Base-by-base conservation (phyloP, 2,329 filamentous ascomycete genomes). In the Xylaria polymorpha region DNA sequence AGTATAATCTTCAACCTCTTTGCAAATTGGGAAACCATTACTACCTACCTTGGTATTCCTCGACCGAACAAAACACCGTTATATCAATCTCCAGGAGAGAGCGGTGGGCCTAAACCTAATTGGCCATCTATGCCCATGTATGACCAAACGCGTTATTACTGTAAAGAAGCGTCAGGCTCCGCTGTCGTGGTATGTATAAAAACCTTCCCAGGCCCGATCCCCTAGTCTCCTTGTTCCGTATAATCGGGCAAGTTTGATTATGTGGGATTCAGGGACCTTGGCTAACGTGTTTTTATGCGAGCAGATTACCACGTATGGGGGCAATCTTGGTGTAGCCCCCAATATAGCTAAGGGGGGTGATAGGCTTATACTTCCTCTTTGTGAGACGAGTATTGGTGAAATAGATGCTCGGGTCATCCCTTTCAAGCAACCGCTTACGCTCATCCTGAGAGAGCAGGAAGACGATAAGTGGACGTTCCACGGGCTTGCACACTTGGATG, bases 311-410 rank as follows among this genome's bases (percentile, higher is more conserved):
- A 58, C 55, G 0, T 29, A 58, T 32, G 15, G 15, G 32, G 22
- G 39, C 37, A 58, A 58, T 44, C 20, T 58, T 44, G 55, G 55
- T 22, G 25, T 58, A 1, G 55, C 55, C 18, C 55, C 55, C 3
- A 9, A 7, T 4, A 58, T 37, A 2, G 14, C n/a, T n/a, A 58
- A 44, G 39, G 39, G 20, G 29, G 55, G 55, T 29, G 55, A 58
- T 29, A 43, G 12, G 39, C 55, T 58, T 44, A 22, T 58, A 29
- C 55, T 58, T 43, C 55, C 55, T 41, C 55, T 58, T 25, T 58
- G 20, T 18, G 5, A 58, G 39, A 44, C 55, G 22, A 39, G 22
- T 25, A 32, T 14, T 29, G 55, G 55, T n/a, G 55, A 43, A 32
- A 4, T 58, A n/a, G 55, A 58, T 32, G 55, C 55, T 29, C 35